phyloP scores from a whole-genome alignment of 108 stramenopile species.

The Fragilariopsis cylindrus region DNA sequence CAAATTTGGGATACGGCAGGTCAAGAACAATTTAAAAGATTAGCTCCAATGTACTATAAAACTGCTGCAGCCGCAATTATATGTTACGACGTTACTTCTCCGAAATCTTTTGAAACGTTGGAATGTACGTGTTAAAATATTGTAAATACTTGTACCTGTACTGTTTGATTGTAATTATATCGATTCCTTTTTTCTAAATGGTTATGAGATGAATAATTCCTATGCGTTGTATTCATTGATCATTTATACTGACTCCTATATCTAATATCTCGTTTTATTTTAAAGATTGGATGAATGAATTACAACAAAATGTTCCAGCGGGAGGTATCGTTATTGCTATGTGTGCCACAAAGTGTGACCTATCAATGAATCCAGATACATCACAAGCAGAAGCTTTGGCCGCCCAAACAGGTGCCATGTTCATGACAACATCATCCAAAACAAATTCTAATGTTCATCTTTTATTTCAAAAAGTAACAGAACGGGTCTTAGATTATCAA shows the following conservation, averaged over 20 bases:
- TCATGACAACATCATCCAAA: conserved; percentile 74
- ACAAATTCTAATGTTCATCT: conserved; percentile 55
- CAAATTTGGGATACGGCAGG: conserved; percentile 92
- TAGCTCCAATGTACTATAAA: conserved; percentile 74
- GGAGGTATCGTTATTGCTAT: conserved; percentile 64
- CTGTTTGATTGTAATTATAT: no score
- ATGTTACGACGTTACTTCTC: conserved; percentile 69
- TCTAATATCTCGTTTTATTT: background rate
- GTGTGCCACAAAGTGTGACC: conserved; percentile 77
- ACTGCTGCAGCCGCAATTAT: conserved; percentile 75
- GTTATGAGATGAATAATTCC: background rate
- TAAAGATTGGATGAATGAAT: conserved; percentile 59
- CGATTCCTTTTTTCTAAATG: background rate
- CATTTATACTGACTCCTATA: background rate
- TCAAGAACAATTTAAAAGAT: conserved; percentile 50
- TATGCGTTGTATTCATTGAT: background rate
- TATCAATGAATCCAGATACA: conserved; percentile 26
- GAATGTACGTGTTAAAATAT: conserved; percentile 11
- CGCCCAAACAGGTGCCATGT: conserved; percentile 51
- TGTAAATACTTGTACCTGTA: no score
- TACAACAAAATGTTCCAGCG: conserved; percentile 37
- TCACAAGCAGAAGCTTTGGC: conserved; percentile 65
- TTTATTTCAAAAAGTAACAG: conserved; percentile 63
- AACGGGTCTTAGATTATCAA: conserved; percentile 45
- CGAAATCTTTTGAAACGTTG: conserved; percentile 58